A percentile compares a stretch with the other conserved stretches of the same genome.
Evolutionary conservation across 2,329 filamentous ascomycete genomes (phyloP).

Genomic region (Penicillium verrucosum): DNA sequence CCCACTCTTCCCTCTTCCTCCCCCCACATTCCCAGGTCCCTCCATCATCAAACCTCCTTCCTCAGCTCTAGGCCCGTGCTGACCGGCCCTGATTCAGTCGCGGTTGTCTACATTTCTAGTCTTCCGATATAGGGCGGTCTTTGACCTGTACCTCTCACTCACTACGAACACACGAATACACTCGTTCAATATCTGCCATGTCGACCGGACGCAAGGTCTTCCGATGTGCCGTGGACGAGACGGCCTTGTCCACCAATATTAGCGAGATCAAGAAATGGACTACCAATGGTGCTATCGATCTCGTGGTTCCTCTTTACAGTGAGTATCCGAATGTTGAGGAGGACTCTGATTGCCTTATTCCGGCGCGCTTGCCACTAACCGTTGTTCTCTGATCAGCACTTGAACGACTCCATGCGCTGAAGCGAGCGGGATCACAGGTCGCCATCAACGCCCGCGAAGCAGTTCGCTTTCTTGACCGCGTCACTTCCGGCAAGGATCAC

Average conservation of each 20-base stretch:
- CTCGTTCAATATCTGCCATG: conserved; percentile 29
- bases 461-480: conserved; percentile 51
- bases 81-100: conserved; percentile 27
- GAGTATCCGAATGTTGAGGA: conserved; percentile 18
- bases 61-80: conserved; percentile 21
- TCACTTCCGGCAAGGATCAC: conserved; percentile 47
- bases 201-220: conserved; percentile 46
- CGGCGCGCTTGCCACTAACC: conserved; percentile 12
- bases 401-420: conserved; percentile 46
- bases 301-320: conserved; percentile 54
- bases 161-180: conserved; percentile 5
- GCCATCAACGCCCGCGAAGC: conserved; percentile 52
- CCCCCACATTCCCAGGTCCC: conserved; percentile 32
- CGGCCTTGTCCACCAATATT: conserved; percentile 51
- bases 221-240: conserved; percentile 54
- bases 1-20: neutral
- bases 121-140: conserved; percentile 29
- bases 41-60: conserved; percentile 31
- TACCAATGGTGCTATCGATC: conserved; percentile 47
- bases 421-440: conserved; percentile 45
- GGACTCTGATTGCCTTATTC: neutral
- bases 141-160: conserved; percentile 14
- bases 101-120: conserved; percentile 29
- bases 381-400: conserved; percentile 36
- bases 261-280: conserved; percentile 54